Evolutionary conservation across 1,284 basidiomycete genomes (phyloP).

Genomic region (Rhodotorula sp.): DNA sequence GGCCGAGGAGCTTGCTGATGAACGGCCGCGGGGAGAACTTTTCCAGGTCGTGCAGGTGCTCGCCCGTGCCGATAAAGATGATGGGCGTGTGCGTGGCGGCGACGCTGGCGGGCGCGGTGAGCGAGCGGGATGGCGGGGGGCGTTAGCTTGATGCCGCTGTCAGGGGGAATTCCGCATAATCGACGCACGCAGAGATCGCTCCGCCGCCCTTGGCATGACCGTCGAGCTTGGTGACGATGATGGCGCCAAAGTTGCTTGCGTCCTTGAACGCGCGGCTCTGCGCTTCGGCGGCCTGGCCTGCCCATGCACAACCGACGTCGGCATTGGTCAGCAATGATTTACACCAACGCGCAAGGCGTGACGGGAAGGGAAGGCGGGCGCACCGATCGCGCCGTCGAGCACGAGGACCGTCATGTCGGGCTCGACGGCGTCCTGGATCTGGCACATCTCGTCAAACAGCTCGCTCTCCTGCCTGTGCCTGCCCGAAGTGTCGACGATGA

Average conservation of each 20-base stretch:
- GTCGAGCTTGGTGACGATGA: slow-evolving; percentile 99
- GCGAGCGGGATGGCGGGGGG: no score
- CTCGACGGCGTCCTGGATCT: slow-evolving; percentile 88
- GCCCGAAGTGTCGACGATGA: slow-evolving; percentile 98
- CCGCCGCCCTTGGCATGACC: slow-evolving; percentile 99
- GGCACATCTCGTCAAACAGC: slow-evolving; percentile 96
- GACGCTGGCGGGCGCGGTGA: slow-evolving; percentile 71
- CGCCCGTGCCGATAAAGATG: slow-evolving; percentile 96
- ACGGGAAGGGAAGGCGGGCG: neutral
- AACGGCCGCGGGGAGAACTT: slow-evolving; percentile 95
- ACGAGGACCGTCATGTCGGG: slow-evolving; percentile 62
- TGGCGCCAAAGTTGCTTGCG: slow-evolving; percentile 94
- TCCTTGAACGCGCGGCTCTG: slow-evolving; percentile 98
- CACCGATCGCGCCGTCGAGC: slow-evolving; percentile 54
- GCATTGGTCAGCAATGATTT: neutral
- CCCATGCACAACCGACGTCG: neutral
- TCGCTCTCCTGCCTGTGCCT: slow-evolving; percentile 97
- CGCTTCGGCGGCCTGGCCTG: slow-evolving; percentile 89
- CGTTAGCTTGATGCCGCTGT: neutral
- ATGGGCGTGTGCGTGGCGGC: slow-evolving; percentile 98
- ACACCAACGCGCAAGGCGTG: no score
- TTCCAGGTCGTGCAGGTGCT: slow-evolving; percentile 95
- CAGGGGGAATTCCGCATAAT: neutral
- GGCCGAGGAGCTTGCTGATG: slow-evolving; percentile 91
- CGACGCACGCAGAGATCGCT: slow-evolving; percentile 91